Evolutionary conservation across 345 rosid species (phyloP).

Genomic region (Heritiera littoralis): DNA sequence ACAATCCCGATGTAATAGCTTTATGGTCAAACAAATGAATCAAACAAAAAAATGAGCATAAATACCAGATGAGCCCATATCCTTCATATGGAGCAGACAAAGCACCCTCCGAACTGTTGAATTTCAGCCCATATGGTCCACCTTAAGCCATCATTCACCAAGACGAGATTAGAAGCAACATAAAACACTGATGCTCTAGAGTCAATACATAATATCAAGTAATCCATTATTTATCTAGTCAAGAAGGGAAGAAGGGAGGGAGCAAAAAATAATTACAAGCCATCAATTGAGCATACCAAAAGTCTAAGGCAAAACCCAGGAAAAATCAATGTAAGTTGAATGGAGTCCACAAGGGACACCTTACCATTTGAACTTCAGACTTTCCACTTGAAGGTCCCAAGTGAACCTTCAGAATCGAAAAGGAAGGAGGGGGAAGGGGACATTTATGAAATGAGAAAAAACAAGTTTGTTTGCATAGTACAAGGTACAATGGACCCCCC

Average conservation of each 20-base stretch:
- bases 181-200: not conserved
- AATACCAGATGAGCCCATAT: constrained; percentile 64
- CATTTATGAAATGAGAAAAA: not conserved
- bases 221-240: not conserved
- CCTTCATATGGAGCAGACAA: constrained; percentile 65
- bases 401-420: not conserved
- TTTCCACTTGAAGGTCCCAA: not conserved
- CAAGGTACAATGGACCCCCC: not conserved
- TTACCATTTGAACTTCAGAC: not conserved
- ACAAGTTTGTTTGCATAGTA: not conserved
- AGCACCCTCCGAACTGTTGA: constrained; percentile 46
- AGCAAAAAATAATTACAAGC: no score
- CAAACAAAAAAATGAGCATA: constrained; percentile 22
- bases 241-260: no score
- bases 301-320: not conserved
- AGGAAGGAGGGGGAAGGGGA: not conserved
- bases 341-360: not conserved
- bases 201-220: not conserved
- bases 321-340: not conserved
- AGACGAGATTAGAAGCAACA: constrained; percentile 24
- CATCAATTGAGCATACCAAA: no score
- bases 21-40: constrained; percentile 13
- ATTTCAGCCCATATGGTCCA: constrained; percentile 70
- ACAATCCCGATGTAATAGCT: constrained; percentile 1
- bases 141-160: constrained; percentile 44